Evolutionary conservation across 1,139 yeast genomes (phyloP), one percentile per base, ranked within the genome.

Genomic region (Protomyces gravidus): DNA sequence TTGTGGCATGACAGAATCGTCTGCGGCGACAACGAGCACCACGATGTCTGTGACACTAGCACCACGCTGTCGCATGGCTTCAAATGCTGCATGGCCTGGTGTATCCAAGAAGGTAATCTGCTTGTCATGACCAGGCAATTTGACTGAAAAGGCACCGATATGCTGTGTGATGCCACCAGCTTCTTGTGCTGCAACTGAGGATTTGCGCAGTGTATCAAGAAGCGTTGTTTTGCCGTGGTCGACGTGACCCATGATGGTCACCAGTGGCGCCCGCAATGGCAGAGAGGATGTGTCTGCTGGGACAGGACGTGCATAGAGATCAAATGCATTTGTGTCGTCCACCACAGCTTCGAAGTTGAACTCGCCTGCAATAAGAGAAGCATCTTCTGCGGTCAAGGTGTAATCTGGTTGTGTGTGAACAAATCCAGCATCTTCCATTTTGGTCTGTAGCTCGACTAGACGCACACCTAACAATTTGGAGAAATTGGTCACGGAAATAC

Each of bases 131-230:
- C 80, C 71, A 0, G 94, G 90, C 0, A 96, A 81, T 13, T 78
- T 75, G 25, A 92, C 95, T 5, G 94, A 85, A 68, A 94, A 94
- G 0, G 98, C 98, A 70, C 98, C 98, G 63, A 92, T 92, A 70
- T 90, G 97, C 71, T 92, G 99, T 0, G 99, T 92, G 57, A 92
- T 92, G 23, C 99, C 98, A 53, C 99, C 99, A 71, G 85, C 88
- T 69, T 92, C 99, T 46, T 83, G 80, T 30, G 82, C 82, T 0
- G 86, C 97, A 6, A 92, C 82, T 0, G 89, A 81, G 0, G 96
- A 85, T 66, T 88, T 89, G 52, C 97, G 78, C 66, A 94, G 75
- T 67, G 83, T 81, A 70, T 94, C 98, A 62, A 92, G 77, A 64
- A 92, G 85, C 0, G 98, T 90, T 1, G 99, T 92, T 70, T 92